Percentiles rank a stretch among this genome's conserved stretches.
Conservation (phyloP, 1,284 basidiomycete species). For the Boletus sp. region DNA sequence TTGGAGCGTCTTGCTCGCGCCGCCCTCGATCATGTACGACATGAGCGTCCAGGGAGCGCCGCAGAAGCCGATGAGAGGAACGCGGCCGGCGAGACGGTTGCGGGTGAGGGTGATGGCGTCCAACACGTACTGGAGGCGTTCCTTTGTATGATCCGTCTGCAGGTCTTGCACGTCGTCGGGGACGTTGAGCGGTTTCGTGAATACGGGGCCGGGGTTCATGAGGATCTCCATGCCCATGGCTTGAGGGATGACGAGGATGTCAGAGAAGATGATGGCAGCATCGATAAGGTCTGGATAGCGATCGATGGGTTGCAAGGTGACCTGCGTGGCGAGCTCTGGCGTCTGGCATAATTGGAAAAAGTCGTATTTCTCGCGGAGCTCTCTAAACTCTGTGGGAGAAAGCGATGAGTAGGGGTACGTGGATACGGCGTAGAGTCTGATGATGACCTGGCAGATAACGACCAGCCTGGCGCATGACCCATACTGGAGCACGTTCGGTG, state of each 20-base stretch:
- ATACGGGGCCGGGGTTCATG: slow-evolving; percentile 89
- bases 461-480: slow-evolving; percentile 99
- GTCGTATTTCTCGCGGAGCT: slow-evolving; percentile 77
- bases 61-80: slow-evolving; percentile 92
- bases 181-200: slow-evolving; percentile 77
- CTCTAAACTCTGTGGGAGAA: slow-evolving; percentile 70
- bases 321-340: slow-evolving; percentile 77
- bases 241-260: slow-evolving; percentile 94
- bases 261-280: slow-evolving; percentile 94
- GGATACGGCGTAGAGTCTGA: neutral
- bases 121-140: slow-evolving; percentile 87
- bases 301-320: slow-evolving; percentile 90
- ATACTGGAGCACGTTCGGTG: slow-evolving; percentile 91
- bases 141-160: slow-evolving; percentile 67
- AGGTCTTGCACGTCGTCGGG: slow-evolving; percentile 72
- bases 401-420: slow-evolving; percentile 1
- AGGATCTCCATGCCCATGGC: slow-evolving; percentile 92
- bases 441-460: slow-evolving; percentile 85
- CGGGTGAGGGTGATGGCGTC: slow-evolving; percentile 84
- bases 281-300: slow-evolving; percentile 83
- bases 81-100: slow-evolving; percentile 73
- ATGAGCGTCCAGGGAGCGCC: slow-evolving; percentile 97
- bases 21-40: slow-evolving; percentile 95
- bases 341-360: slow-evolving; percentile 94
- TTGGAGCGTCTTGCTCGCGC: slow-evolving; percentile 82